Evolutionary conservation across 352 stramenopile species (phyloP), one percentile per base, ranked within the genome.

Genomic region (Globisporangium emineosum): DNA sequence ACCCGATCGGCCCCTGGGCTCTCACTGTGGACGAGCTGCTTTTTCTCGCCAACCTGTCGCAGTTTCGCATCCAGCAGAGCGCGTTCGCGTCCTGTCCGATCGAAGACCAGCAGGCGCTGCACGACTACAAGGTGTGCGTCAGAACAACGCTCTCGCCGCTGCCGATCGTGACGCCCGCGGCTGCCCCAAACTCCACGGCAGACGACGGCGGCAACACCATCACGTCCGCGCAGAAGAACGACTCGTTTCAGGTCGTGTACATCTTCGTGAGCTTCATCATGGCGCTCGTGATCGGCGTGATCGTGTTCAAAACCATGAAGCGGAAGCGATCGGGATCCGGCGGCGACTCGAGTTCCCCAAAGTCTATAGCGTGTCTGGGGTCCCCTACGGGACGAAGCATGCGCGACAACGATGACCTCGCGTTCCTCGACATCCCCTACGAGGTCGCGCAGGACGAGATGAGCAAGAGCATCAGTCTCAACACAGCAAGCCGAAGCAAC

Each of bases 1-100:
- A 83, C 27, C 68, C 68, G 5, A 68, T 83, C 15, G 67, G 71
- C 19, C 76, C 76, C 3, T 77, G 57, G 61, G 50, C 51, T 19
- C 54, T 77, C 5, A 53, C 70, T 0, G 13, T 51, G 5, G 30
- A 65, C 0, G 58, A 83, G n/a, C 70, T 75, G 29, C 51, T 35
- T 2, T 83, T 83, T 40, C 47, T 83, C 2, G 67, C 55, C 2
- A 69, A 67, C 19, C 57, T 83, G 21, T 64, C 61, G 19, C 49
- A 42, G 8, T 76, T 83, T 25, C 29, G 6, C 15, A 69, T 77
- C 32, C 68, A 83, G 15, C 76, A 83, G 49, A 77, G 66, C n/a
- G 68, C 71, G 5, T 83, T 83, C 27, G 72, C 73, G 23, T 78
- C 76, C 0, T 83, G 76, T 45, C 47, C 64, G 0, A 58, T 72